Conservation (phyloP, 805 yeast species). For the Starmera quercuum region DNA sequence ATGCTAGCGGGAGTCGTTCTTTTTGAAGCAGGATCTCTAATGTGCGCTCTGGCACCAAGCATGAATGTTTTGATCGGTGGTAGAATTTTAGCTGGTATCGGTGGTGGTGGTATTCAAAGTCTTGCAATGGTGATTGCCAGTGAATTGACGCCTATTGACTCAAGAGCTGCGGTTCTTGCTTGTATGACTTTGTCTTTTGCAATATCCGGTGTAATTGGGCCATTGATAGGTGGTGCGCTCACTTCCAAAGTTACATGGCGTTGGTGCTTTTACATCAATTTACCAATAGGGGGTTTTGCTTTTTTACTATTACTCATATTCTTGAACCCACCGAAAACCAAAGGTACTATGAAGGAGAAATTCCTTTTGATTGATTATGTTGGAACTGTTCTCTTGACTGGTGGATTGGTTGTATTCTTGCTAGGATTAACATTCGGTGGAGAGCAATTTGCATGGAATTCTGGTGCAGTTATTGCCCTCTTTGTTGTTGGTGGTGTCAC, state of each 20-base stretch:
- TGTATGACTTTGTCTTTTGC: constrained; percentile 29
- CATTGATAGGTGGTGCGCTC: constrained; percentile 61
- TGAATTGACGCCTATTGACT: constrained; percentile 33
- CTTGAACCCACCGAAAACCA: constrained; percentile 41
- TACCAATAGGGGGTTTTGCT: constrained; percentile 56
- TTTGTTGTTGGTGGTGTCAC: constrained; percentile 39
- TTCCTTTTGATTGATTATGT: constrained; percentile 37
- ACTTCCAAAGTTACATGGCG: constrained; percentile 58
- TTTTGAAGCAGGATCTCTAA: constrained; percentile 56
- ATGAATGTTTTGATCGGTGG: constrained; percentile 66
- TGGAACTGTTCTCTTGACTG: constrained; percentile 37
- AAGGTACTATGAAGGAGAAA: constrained; percentile 30
- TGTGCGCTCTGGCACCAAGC: constrained; percentile 44
- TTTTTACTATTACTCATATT: constrained; percentile 28
- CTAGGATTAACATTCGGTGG: constrained; percentile 53
- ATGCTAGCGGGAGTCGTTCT: constrained; percentile 40
- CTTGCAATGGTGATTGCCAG: constrained; percentile 49
- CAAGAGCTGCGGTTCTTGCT: constrained; percentile 18
- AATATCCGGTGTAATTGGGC: constrained; percentile 49
- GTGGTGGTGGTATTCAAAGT: constrained; percentile 62
- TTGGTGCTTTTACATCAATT: constrained; percentile 68
- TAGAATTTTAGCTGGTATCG: constrained; percentile 62
- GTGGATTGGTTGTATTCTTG: constrained; percentile 36
- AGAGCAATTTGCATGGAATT: constrained; percentile 41
- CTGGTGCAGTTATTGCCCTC: constrained; percentile 43